Base-by-base conservation (phyloP, 257 asterid species). In the Ballota nigra region DNA sequence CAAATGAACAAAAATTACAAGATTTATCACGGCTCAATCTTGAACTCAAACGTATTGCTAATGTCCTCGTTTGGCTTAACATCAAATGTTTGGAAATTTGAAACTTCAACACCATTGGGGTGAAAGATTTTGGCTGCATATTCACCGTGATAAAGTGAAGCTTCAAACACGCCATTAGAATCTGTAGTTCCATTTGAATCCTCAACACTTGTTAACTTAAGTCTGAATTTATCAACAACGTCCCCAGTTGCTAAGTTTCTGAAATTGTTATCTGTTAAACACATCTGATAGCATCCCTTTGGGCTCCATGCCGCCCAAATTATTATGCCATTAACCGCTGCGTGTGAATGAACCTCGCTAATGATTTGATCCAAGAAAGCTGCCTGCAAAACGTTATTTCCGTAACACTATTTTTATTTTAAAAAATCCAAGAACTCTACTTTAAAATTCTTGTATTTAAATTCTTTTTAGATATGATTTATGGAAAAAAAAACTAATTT, bases 261-360 rank as follows among this genome's bases (percentile, higher is more conserved):
- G 75, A 89, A 89, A 69, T 83, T 81, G 47, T 75, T 78, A 40
- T 89, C 96, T 0, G 89, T 86, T 68, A 87, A 73, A 68, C 95
- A 89, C 96, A 89, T 89, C 22, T 60, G 20, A 29, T 85, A 84
- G 76, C 96, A 89, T 23, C 85, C 87, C 4, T 51, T n/a, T 0
- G 96, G 88, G 45, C 64, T 70, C 89, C 88, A 79, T 18, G 84
- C 87, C 0, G 81, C 43, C 92, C 95, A 89, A 8, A 89, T 6
- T 5, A 87, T 73, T 8, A 87, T 75, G 2, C 92, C 95, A 11
- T 60, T 40, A 8, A 84, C 62, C 0, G 73, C 78, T 2, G 58
- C 53, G 64, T 87, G 92, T 0, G 89, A 76, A 26, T 70, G 81
- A 13, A 86, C 43, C 76, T 89, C 95, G n/a, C 80, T 26, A 13